Evolutionary conservation across 352 stramenopile species (phyloP), one percentile per base, ranked within the genome.

Genomic region (Globisporangium orthogonon): DNA sequence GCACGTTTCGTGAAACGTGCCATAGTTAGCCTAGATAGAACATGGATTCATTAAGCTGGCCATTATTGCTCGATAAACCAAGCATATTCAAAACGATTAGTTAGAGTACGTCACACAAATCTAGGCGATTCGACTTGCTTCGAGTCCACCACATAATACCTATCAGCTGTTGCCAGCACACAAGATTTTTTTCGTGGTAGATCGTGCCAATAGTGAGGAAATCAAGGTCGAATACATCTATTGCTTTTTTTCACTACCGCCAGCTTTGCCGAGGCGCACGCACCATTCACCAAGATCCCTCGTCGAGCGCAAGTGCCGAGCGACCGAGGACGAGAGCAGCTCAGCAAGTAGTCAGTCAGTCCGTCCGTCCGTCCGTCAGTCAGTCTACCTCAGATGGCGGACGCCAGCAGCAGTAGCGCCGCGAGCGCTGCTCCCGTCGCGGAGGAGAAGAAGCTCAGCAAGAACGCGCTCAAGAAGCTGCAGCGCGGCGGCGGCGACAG

Each of bases 381-480:
- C 23, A 23, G 23, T 23, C 23, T 23, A 23, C 23, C 23, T 23
- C 23, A 23, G 28, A 66, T 66, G 60, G 60, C 54, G 47, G 60
- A 66, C 11, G 17, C 37, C n/a, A 29, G 18, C 44, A 17, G 13
- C 48, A 28, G 48, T 10, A 30, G 30, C 40, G 29, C 50, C 52
- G 41, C 56, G 49, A n/a, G 11, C 23, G 49, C 44, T 0, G 39
- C 53, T 2, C 50, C 41, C 7, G 52, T 52, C 28, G 61, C 59
- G 13, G 74, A 74, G 46, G 63, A 79, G 66, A 60, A 69, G 37
- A 94, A 97, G 71, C 62, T 98, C 46, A 98, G 92, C 64, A 98
- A 98, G 78, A 98, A 96, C 67, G 88, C 92, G 65, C 66, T 98
- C 60, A 98, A 98, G 72, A 98, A 98, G 76, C 78, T 96, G 7